phyloP scores from a whole-genome alignment of 306 rosid genomes.

The Prosopis cineraria region DNA sequence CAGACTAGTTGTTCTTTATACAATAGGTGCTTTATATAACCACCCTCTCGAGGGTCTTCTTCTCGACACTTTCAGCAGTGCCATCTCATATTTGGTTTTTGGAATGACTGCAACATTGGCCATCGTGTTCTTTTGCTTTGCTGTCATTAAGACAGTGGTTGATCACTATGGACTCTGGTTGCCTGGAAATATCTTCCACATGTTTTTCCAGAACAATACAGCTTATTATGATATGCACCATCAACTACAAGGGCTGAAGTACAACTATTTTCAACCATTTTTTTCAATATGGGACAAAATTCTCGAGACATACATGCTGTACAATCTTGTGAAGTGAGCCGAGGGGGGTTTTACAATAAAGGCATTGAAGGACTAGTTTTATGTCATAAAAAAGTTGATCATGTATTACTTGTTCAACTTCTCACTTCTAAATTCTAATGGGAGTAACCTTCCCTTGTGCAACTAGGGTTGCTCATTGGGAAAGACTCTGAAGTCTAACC shows the following conservation, averaged over 20 bases:
- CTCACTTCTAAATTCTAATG: conserved; percentile 27
- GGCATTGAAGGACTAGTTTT: conserved; percentile 50
- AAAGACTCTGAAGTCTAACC: conserved; percentile 20
- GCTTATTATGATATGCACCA: conserved; percentile 97
- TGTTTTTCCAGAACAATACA: conserved; percentile 77
- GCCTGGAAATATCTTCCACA: conserved; percentile 78
- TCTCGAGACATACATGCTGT: conserved; percentile 86
- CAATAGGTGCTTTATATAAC: conserved; percentile 89
- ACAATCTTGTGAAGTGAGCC: conserved; percentile 61
- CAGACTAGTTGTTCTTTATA: conserved; percentile 77
- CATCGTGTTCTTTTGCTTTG: conserved; percentile 77
- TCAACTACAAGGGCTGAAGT: conserved; percentile 83
- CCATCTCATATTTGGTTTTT: conserved; percentile 70
- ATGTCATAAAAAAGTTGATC: not conserved
- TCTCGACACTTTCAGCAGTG: conserved; percentile 87
- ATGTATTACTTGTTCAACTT: conserved; percentile 21
- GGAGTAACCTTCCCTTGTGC: conserved; percentile 24
- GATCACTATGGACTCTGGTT: conserved; percentile 93
- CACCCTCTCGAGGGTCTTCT: conserved; percentile 90
- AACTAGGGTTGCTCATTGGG: not conserved
- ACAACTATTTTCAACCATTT: conserved; percentile 89
- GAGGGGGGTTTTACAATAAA: conserved; percentile 81
- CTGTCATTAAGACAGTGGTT: conserved; percentile 78
- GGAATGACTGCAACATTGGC: conserved; percentile 90
- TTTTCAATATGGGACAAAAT: conserved; percentile 85